These are phyloP conservation scores for Hypoxylon sp. DNA, from an alignment of 2,329 filamentous ascomycete species.

Conservation along the genomic window DNA sequence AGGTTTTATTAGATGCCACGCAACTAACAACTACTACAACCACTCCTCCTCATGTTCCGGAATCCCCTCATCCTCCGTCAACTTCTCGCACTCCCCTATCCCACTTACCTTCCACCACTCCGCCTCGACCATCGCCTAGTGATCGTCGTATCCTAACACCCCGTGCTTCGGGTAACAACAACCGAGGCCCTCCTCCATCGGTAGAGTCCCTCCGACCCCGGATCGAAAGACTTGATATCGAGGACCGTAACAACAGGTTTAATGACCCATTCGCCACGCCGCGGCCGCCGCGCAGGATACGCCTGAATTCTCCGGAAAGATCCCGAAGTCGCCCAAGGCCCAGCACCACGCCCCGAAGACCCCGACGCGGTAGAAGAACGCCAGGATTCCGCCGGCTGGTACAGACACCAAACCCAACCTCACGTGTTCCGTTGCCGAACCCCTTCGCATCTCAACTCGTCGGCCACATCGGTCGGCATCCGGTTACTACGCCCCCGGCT, in stretches of 20 bases:
- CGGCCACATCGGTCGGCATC: constrained; percentile 1
- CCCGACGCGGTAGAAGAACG: neutral
- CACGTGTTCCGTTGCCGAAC: neutral
- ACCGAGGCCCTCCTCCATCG: neutral
- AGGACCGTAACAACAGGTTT: neutral
- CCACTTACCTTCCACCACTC: neutral
- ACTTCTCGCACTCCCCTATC: neutral
- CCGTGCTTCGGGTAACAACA: neutral
- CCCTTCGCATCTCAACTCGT: neutral
- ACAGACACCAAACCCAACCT: neutral
- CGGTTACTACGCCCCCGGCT: neutral
- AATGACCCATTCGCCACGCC: neutral
- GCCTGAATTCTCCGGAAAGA: neutral
- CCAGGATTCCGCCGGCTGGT: neutral
- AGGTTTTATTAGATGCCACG: constrained; percentile 9
- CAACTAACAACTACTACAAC: neutral
- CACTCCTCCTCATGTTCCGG: neutral
- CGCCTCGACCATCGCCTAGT: neutral
- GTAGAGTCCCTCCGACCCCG: neutral
- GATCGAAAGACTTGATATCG: neutral
- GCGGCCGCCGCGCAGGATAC: neutral
- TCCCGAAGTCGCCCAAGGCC: neutral
- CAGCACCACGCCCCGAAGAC: neutral
- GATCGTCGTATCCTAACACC: neutral
- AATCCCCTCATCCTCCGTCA: neutral